phyloP scores from a whole-genome alignment of 805 yeast species.

The Metschnikowia cubensis region DNA sequence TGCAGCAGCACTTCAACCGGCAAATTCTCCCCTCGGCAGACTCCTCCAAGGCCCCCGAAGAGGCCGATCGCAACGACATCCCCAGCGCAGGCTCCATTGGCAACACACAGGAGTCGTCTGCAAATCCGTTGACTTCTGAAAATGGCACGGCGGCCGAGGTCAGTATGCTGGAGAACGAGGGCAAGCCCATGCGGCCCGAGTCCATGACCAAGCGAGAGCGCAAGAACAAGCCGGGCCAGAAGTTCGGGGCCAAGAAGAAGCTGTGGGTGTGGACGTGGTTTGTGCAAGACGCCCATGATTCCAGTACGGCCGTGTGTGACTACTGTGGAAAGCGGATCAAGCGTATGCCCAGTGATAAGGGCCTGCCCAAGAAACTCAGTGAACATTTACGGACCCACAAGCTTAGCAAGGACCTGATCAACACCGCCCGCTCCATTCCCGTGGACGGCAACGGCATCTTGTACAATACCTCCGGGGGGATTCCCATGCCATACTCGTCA shows the following conservation, averaged over 20 bases:
- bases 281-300: constrained; percentile 45
- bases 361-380: constrained; percentile 55
- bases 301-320: constrained; percentile 52
- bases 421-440: constrained; percentile 37
- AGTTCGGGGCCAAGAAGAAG: constrained; percentile 57
- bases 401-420: constrained; percentile 37
- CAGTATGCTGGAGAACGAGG: constrained; percentile 1
- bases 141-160: not conserved
- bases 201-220: constrained; percentile 25
- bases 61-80: not conserved
- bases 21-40: constrained; percentile 3
- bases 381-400: constrained; percentile 57
- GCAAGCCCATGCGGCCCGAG: not conserved
- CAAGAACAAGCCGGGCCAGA: constrained; percentile 49
- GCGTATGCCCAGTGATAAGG: constrained; percentile 50
- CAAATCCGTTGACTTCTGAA: not conserved
- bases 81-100: constrained; percentile 3
- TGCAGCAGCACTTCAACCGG: constrained; percentile 11
- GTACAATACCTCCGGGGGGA: constrained; percentile 33
- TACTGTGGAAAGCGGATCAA: constrained; percentile 47
- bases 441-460: constrained; percentile 37
- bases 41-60: not conserved
- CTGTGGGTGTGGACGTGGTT: constrained; percentile 67
- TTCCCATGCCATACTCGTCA: constrained; percentile 16
- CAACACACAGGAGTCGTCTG: not conserved